These are phyloP conservation scores for Phaeosphaeria sp. DNA, from an alignment of 2,329 filamentous ascomycete species.

Conservation along the genomic window DNA sequence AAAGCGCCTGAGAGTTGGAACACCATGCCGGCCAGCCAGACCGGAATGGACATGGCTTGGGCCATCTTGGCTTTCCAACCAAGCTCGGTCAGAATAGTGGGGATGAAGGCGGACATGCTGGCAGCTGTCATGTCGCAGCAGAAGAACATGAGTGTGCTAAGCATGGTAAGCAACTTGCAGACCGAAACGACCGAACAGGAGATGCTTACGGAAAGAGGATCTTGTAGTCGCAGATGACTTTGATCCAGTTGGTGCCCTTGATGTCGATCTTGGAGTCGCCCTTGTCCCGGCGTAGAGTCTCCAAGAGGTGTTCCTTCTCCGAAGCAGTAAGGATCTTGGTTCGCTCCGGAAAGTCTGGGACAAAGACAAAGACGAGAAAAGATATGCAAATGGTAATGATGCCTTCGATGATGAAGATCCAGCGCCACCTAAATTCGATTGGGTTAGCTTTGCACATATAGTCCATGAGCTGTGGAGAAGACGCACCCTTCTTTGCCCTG, in stretches of 20 bases:
- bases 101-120: slow-evolving; percentile 39
- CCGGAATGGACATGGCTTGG: slow-evolving; percentile 44
- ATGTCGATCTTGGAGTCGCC: slow-evolving; percentile 53
- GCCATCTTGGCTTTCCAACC: slow-evolving; percentile 41
- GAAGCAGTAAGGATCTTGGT: slow-evolving; percentile 57
- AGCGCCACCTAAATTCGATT: slow-evolving; percentile 13
- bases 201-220: slow-evolving; percentile 61
- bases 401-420: slow-evolving; percentile 68
- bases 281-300: slow-evolving; percentile 56
- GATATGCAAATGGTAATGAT: slow-evolving; percentile 59
- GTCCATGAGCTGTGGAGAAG: neutral
- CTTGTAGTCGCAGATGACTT: slow-evolving; percentile 61
- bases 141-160: slow-evolving; percentile 41
- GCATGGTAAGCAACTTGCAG: slow-evolving; percentile 8
- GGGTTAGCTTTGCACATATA: neutral
- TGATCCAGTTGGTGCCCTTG: slow-evolving; percentile 54
- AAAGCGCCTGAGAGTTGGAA: slow-evolving; percentile 29
- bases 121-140: slow-evolving; percentile 45
- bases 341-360: slow-evolving; percentile 60
- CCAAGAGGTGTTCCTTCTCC: slow-evolving; percentile 61
- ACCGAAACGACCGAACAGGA: slow-evolving; percentile 52
- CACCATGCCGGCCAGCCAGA: slow-evolving; percentile 40
- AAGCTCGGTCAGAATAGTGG: slow-evolving; percentile 43
- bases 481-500: slow-evolving; percentile 31
- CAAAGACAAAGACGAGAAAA: slow-evolving; percentile 55